Evolutionary conservation across 805 yeast species (phyloP), one percentile per base, ranked within the genome.

Genomic region (Sugiyamaella qingdaonensis): DNA sequence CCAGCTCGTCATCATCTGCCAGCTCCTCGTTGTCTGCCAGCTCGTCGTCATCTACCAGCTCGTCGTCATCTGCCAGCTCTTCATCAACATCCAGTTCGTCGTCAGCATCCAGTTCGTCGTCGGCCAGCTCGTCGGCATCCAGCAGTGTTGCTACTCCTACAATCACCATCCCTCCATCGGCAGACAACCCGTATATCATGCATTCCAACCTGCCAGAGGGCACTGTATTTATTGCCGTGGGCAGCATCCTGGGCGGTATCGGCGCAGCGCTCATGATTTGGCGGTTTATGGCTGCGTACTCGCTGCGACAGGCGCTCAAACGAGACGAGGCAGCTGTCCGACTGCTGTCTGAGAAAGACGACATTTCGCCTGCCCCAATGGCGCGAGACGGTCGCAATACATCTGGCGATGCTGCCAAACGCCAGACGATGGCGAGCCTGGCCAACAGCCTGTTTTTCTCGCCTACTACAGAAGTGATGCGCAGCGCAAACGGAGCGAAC

Each of bases 141-240:
- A 55, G 53, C 18, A 50, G 49, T 13, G 43, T 58, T n/a, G 55
- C 80, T 18, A 73, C 80, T 8, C 84, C 84, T 1, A 58, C 76
- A 1, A 70, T 81, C 13, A 68, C 76, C 1, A 79, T 82, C 10
- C 95, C 95, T 0, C 71, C 84, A 1, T 74, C 79, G 39, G 61
- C 60, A 14, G 70, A 76, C 48, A 88, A 88, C 67, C 96, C 96
- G 10, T 82, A 77, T 61, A 73, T 88, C 16, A 68, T 77, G 59
- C 68, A 72, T 45, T 68, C 81, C 4, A 64, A 64, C 18, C 73
- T 75, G 45, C 88, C 90, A 1, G 76, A 79, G 46, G 96, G 96
- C 1, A 85, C 94, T 0, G 90, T 89, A 2, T 88, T 88, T 69
- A 88, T 89, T 49, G 85, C 87, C 0, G 85, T 88, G 42, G 96